These are phyloP conservation scores for Melampsora larici-populina DNA, from an alignment of 1,284 basidiomycete species.

Conservation along the genomic window DNA sequence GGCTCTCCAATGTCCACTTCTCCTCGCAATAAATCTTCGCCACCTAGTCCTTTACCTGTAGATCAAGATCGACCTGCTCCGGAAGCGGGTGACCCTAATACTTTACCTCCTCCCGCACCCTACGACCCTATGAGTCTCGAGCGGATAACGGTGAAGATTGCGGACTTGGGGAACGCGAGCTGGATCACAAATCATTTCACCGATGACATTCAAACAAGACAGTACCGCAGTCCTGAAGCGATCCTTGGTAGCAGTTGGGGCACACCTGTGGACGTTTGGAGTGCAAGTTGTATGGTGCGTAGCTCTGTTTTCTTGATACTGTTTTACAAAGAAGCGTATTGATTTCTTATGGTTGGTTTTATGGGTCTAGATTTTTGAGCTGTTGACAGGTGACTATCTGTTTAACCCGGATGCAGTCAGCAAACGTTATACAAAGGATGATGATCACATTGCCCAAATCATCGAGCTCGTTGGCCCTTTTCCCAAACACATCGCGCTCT, in stretches of 20 bases:
- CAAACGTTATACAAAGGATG: slow-evolving; percentile 82
- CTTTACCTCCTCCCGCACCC: slow-evolving; percentile 59
- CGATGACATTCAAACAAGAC: slow-evolving; percentile 93
- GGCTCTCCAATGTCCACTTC: slow-evolving; percentile 14
- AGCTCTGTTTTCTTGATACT: not conserved
- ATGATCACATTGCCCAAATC: slow-evolving; percentile 98
- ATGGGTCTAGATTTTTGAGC: slow-evolving; percentile 74
- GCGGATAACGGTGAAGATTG: slow-evolving; percentile 96
- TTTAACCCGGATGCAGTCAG: slow-evolving; percentile 80
- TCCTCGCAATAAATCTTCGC: slow-evolving; percentile 2
- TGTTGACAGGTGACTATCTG: slow-evolving; percentile 78
- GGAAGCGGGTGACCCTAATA: slow-evolving; percentile 60
- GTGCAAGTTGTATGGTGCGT: slow-evolving; percentile 79
- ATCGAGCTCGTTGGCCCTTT: slow-evolving; percentile 91
- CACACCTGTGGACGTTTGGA: slow-evolving; percentile 91
- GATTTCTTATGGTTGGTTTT: slow-evolving; percentile 69
- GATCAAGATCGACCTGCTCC: slow-evolving; percentile 52
- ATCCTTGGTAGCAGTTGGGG: slow-evolving; percentile 96
- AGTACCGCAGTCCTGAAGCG: slow-evolving; percentile 95
- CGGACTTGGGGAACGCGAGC: slow-evolving; percentile 90
- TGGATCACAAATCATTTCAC: slow-evolving; percentile 74
- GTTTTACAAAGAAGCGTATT: not conserved
- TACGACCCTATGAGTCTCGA: slow-evolving; percentile 65
- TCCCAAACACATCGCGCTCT: slow-evolving; percentile 76
- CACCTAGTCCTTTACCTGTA: not conserved